Evolutionary conservation across 495 filamentous ascomycete species (phyloP).

Genomic region (Xylaria cubensis): DNA sequence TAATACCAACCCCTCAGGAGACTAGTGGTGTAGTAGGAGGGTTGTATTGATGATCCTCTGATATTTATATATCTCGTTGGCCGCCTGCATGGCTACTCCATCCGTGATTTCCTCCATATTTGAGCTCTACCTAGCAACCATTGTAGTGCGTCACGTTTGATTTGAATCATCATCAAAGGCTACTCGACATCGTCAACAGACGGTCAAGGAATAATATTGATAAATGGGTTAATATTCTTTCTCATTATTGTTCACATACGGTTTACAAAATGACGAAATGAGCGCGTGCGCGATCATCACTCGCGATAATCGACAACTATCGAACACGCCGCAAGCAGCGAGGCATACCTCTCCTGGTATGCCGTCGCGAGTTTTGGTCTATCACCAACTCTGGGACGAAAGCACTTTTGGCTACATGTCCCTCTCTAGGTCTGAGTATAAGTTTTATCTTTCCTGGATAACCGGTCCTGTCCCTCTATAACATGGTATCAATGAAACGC

Average conservation of each 20-base stretch:
- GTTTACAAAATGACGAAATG: conserved; percentile 2
- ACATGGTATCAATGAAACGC: conserved; percentile 33
- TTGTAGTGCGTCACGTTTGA: neutral
- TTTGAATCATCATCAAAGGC: neutral
- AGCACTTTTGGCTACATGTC: neutral
- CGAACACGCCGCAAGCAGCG: neutral
- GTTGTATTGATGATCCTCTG: neutral
- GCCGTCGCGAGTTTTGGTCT: neutral
- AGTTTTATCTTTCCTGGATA: conserved; percentile 29
- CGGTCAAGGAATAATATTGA: neutral
- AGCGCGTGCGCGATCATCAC: neutral
- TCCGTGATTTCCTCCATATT: neutral
- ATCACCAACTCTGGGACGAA: neutral
- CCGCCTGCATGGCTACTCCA: neutral
- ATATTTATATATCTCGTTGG: neutral
- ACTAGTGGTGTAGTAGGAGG: neutral
- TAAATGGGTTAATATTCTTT: neutral
- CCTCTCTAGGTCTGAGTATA: conserved; percentile 26
- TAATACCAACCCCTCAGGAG: conserved; percentile 1
- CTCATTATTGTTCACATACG: conserved; percentile 19
- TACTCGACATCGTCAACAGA: neutral
- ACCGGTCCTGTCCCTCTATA: conserved; percentile 28
- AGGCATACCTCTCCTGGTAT: neutral
- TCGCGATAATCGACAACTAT: conserved; percentile 1
- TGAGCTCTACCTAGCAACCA: neutral